Evolutionary conservation across 2,329 filamentous ascomycete genomes (phyloP).

Genomic region (Aspergillus cejpii): DNA sequence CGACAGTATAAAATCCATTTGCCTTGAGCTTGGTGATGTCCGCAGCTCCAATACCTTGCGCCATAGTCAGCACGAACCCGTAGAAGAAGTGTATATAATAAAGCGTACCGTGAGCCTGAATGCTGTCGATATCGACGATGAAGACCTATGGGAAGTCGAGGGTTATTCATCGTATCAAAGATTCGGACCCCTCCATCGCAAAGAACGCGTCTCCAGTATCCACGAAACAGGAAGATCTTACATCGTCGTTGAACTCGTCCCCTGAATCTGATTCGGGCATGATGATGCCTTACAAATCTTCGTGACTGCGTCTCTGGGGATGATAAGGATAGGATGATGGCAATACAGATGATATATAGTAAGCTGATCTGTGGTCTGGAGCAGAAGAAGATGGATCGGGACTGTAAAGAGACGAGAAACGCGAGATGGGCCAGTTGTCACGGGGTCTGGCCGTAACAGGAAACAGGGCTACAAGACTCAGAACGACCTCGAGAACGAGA

Average conservation of each 20-base stretch:
- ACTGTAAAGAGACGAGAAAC: not conserved
- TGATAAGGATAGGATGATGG: not conserved
- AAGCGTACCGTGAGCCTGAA: constrained; percentile 55
- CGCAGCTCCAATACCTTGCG: constrained; percentile 53
- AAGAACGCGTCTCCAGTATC: not conserved
- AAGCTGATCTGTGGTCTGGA: not conserved
- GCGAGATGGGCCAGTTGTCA: constrained; percentile 2
- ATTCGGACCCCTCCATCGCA: not conserved
- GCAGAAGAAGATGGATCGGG: not conserved
- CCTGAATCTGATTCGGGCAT: constrained; percentile 51
- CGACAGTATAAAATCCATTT: constrained; percentile 58
- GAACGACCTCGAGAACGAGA: not conserved
- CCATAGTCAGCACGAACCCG: not conserved
- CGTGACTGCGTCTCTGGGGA: not conserved
- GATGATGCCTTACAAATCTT: constrained; percentile 28
- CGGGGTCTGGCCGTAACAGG: constrained; percentile 3
- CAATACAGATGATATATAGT: not conserved
- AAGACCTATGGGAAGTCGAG: constrained; percentile 40
- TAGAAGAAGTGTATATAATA: not conserved
- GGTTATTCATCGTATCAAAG: not conserved
- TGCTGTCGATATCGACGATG: constrained; percentile 60
- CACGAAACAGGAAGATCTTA: constrained; percentile 16
- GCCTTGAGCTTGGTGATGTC: constrained; percentile 61
- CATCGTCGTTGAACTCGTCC: constrained; percentile 49
- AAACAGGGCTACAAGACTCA: not conserved